Base-by-base conservation (phyloP, 768 basidiomycete genomes). In the Trametes villosa region DNA sequence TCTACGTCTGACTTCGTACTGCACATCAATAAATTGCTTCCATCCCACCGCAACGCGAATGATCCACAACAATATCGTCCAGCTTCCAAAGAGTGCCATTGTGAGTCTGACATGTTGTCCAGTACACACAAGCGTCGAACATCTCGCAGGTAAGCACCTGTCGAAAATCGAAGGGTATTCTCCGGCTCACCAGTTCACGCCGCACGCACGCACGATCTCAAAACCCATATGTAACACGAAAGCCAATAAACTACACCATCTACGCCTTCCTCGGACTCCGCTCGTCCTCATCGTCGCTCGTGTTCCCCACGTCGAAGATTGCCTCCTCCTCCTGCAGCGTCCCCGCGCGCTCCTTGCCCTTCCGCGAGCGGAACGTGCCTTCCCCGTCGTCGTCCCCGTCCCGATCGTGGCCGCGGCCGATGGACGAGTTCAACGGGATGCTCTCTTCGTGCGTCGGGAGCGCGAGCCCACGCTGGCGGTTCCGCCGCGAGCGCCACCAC, bases 401-500 rank as follows among this genome's bases (percentile, higher is more conserved):
- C 20, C 60, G 47, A 9, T 42, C 63, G 6, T 68, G 65, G 47
- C 33, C 63, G 6, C 69, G 65, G 47, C 65, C 66, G 36, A 59
- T 38, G 50, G 73, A 72, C 54, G 75, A 55, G 45, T 80, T 85
- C 29, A 94, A 77, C 20, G 92, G 88, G 64, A 92, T 88, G 64
- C 77, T 80, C 74, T 96, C 94, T 71, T 92, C 87, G 74, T 60
- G 54, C 72, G 30, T 65, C 79, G 71, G 64, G 31, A 67, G 34
- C 42, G 77, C 78, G 48, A 83, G 74, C 52, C 75, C 77, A 54
- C 74, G 70, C 65, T 45, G 75, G 59, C 81, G 74, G 56, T 68
- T 59, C 36, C 77, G 75, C 41, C 88, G 80, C 18, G 81, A 68
- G 40, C 92, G 87, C 75, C 85, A 92, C 87, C 90, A 98, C 57